phyloP scores from a whole-genome alignment of 2,329 filamentous ascomycete genomes.

The Pyrenophora teres region DNA sequence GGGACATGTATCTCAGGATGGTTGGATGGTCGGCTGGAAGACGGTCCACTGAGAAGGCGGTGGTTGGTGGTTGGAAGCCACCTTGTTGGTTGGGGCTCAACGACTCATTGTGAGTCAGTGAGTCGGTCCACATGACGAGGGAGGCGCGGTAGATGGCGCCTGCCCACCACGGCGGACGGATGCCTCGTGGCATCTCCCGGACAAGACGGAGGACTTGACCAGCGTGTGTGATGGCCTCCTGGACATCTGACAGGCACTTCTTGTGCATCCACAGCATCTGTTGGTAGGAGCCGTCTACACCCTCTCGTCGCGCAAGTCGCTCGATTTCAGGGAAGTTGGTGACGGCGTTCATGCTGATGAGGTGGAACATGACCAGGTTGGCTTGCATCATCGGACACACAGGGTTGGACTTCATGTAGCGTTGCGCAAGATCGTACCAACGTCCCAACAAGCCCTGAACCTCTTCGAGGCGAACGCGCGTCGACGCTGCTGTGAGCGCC shows the following conservation, averaged over 20 bases:
- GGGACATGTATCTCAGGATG: conserved; percentile 58
- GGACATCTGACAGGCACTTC: conserved; percentile 65
- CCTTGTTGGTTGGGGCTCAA: conserved; percentile 42
- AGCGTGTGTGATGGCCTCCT: conserved; percentile 69
- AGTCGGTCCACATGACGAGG: conserved; percentile 54
- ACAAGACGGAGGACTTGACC: conserved; percentile 69
- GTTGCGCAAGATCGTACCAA: conserved; percentile 69
- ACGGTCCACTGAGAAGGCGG: conserved; percentile 58
- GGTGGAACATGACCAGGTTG: conserved; percentile 71
- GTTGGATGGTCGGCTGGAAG: conserved; percentile 57
- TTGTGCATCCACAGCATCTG: conserved; percentile 62
- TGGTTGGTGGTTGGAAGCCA: conserved; percentile 40
- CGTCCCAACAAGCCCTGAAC: conserved; percentile 66
- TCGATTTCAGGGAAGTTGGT: conserved; percentile 72
- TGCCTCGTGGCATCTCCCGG: conserved; percentile 62
- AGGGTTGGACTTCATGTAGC: conserved; percentile 60
- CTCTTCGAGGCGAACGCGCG: conserved; percentile 65
- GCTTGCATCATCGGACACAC: conserved; percentile 65
- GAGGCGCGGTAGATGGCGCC: conserved; percentile 68
- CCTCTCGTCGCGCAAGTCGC: conserved; percentile 65
- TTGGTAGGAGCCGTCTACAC: conserved; percentile 61
- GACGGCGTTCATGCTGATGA: conserved; percentile 71
- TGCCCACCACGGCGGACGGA: conserved; percentile 73
- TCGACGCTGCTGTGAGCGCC: conserved; percentile 63
- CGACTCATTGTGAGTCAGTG: conserved; percentile 58